These are phyloP conservation scores for Lachancea sp. DNA, from an alignment of 805 yeast genomes.

Conservation along the genomic window DNA sequence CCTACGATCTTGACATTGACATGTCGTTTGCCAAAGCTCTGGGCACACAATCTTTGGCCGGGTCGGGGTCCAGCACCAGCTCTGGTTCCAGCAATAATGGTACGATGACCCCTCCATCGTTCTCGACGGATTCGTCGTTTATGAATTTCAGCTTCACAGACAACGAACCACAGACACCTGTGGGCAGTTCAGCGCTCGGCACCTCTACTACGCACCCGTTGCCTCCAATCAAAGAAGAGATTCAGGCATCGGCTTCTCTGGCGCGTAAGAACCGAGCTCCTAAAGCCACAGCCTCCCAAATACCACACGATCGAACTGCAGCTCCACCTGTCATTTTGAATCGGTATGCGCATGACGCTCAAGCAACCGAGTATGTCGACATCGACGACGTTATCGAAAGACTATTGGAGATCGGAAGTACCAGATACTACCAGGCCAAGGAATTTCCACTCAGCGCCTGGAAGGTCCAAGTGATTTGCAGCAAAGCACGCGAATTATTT, in stretches of 20 bases:
- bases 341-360: slow-evolving; percentile 26
- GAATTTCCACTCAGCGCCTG: slow-evolving; percentile 42
- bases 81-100: slow-evolving; percentile 7
- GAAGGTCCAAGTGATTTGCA: slow-evolving; percentile 53
- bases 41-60: slow-evolving; percentile 7
- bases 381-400: slow-evolving; percentile 59
- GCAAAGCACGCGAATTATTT: slow-evolving; percentile 53
- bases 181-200: neutral
- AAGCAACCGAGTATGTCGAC: slow-evolving; percentile 35
- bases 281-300: slow-evolving; percentile 8
- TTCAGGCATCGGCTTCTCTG: slow-evolving; percentile 6
- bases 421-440: slow-evolving; percentile 38
- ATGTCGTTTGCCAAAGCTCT: slow-evolving; percentile 31
- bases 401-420: slow-evolving; percentile 46
- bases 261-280: slow-evolving; percentile 3
- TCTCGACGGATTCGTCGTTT: slow-evolving; percentile 8
- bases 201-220: slow-evolving; percentile 2
- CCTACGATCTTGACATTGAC: slow-evolving; percentile 31
- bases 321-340: slow-evolving; percentile 21
- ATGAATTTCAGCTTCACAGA: slow-evolving; percentile 9
- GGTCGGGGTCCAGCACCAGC: slow-evolving; percentile 12
- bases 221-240: slow-evolving; percentile 13
- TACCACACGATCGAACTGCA: slow-evolving; percentile 16
- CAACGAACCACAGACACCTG: slow-evolving; percentile 1
- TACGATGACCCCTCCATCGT: slow-evolving; percentile 9